Percentiles rank a stretch among this genome's conserved stretches.
These are phyloP conservation scores for Fusarium cyanostomum DNA, from an alignment of 2,329 filamentous ascomycete species.

Conservation along the genomic window DNA sequence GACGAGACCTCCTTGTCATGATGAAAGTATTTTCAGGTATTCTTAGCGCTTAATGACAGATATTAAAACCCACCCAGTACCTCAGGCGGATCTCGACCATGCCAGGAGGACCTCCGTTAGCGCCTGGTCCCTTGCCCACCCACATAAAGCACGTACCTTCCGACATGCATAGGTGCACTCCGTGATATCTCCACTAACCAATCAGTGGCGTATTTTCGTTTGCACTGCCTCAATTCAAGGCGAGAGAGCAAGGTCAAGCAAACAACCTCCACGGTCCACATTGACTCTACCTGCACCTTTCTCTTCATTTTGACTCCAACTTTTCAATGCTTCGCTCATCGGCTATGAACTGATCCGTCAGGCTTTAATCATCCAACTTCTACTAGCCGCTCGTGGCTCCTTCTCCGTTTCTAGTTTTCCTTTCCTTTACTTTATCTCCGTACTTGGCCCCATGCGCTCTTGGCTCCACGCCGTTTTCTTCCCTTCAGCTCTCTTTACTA, in stretches of 20 bases:
- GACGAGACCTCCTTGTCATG: neutral
- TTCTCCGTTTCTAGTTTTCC: slow-evolving; percentile 17
- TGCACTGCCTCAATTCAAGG: slow-evolving; percentile 37
- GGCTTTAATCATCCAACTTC: slow-evolving; percentile 9
- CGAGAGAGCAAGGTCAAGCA: slow-evolving; percentile 14
- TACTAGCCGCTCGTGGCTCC: slow-evolving; percentile 11
- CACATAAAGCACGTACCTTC: slow-evolving; percentile 4
- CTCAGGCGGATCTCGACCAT: neutral
- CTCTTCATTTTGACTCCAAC: slow-evolving; percentile 22
- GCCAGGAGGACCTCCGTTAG: slow-evolving; percentile 18
- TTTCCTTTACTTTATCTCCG: slow-evolving; percentile 14
- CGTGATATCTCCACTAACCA: slow-evolving; percentile 9
- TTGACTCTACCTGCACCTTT: slow-evolving; percentile 16
- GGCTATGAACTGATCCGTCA: slow-evolving; percentile 14
- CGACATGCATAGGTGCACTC: slow-evolving; percentile 7
- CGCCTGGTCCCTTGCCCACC: slow-evolving; percentile 18
- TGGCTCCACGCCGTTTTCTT: slow-evolving; percentile 37
- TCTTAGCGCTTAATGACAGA: neutral
- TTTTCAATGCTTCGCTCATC: slow-evolving; percentile 9
- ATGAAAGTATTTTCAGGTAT: neutral
- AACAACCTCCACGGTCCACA: slow-evolving; percentile 17
- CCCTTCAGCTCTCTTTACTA: slow-evolving; percentile 30
- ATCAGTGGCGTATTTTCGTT: slow-evolving; percentile 16
- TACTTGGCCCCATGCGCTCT: slow-evolving; percentile 28
- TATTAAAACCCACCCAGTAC: slow-evolving; percentile 7